Evolutionary conservation across 78 protist genomes (phyloP), one percentile per base, ranked within the genome.

Genomic region (Dictyostelium capitatum): DNA sequence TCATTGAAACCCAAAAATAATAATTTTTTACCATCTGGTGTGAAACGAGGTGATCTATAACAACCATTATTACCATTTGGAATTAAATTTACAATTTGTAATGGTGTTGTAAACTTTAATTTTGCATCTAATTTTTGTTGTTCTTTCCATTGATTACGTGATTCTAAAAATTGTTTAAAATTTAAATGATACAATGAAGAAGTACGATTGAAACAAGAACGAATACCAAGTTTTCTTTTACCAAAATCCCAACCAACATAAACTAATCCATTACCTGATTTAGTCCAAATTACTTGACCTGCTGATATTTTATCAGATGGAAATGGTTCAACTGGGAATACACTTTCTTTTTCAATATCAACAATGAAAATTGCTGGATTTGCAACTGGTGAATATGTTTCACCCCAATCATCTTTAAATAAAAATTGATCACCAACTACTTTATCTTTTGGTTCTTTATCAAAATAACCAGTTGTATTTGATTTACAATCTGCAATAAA

Each of bases 251-350:
- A 85, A 11, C 92, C 91, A 28, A 85, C 77, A 47, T 73, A 85
- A 25, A 85, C 92, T 20, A 85, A 59, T 41, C 92, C 92, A 0
- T 73, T 48, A 6, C 80, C 91, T 56, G 57, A 65, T 25, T 69
- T 74, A 10, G 92, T 85, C 92, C 92, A 85, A 47, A 74, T 85
- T 10, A 85, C 92, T 47, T 85, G 92, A 74, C 92, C 92, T 10
- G 92, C 92, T 37, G 92, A 73, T 48, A 85, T n/a, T 64, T 77
- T 47, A 4, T 74, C 75, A 8, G 17, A n/a, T n/a, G 80, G 53
- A 32, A 79, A 75, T 70, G 82, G 80, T 25, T 41, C 54, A 2
- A 85, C 54, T 41, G 92, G 92, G 11, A 75, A 73, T 20, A 85
- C 48, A 23, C 56, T 30, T 65, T 85, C 92, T 30, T 85, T 85